Conservation (phyloP, 768 basidiomycete species). For the Boletellus sp. region DNA sequence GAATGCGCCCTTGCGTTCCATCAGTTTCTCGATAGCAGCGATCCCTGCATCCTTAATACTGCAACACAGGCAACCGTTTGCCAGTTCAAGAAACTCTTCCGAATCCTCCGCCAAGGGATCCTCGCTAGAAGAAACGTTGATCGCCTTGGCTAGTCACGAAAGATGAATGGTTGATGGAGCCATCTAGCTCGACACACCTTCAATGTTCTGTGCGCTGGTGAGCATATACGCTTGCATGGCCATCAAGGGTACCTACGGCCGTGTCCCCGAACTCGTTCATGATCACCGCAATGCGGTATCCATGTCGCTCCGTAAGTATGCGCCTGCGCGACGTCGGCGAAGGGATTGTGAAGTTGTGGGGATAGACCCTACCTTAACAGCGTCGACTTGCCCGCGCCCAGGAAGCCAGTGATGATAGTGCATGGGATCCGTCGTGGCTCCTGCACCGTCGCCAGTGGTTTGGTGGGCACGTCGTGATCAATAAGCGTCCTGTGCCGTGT, state of each 20-base stretch:
- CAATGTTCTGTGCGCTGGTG: slow-evolving; percentile 66
- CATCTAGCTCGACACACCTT: slow-evolving; percentile 51
- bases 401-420: slow-evolving; percentile 92
- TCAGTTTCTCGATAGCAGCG: slow-evolving; percentile 90
- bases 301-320: slow-evolving; percentile 90
- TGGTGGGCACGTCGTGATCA: slow-evolving; percentile 18
- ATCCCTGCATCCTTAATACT: slow-evolving; percentile 93
- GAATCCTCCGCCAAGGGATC: slow-evolving; percentile 61
- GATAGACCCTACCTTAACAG: slow-evolving; percentile 61
- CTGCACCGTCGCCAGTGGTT: slow-evolving; percentile 1
- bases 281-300: slow-evolving; percentile 94
- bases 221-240: slow-evolving; percentile 14
- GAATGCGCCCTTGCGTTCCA: slow-evolving; percentile 81
- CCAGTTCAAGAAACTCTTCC: slow-evolving; percentile 87
- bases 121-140: slow-evolving; percentile 71
- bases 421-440: slow-evolving; percentile 60
- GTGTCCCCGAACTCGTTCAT: slow-evolving; percentile 99
- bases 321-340: slow-evolving; percentile 44
- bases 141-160: slow-evolving; percentile 62
- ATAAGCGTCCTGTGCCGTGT: slow-evolving; percentile 28
- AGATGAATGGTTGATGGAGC: not conserved
- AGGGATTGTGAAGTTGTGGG: not conserved
- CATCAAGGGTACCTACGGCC: slow-evolving; percentile 51
- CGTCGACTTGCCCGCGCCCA: slow-evolving; percentile 94
- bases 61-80: slow-evolving; percentile 98